Base-by-base conservation (phyloP, 2,329 filamentous ascomycete species). In the Aspergillus quadrilineatus region DNA sequence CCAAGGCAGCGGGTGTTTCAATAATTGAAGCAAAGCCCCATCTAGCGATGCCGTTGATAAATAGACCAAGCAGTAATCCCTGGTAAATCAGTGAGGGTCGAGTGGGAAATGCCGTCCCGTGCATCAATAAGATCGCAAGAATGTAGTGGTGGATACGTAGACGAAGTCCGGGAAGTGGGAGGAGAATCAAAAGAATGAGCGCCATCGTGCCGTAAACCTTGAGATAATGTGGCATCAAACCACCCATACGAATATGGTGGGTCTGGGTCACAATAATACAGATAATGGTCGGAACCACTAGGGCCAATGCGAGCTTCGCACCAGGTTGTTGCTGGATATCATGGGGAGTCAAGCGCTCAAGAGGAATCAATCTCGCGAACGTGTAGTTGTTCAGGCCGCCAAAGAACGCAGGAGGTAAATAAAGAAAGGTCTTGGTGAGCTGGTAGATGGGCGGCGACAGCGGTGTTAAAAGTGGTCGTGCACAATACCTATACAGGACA, bases 111-210 rank as follows among this genome's bases (percentile, higher is more conserved):
- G 85, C 87, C 0, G 94, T 97, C 0, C 92, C 94, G 0, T 92
- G 91, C 4, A 97, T 82, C 0, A 99, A 82, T 0, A 97, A 79
- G 12, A 99, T 82, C 1, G 88, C 92, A 4, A 97, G 80, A 62
- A 97, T 90, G 70, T 97, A 99, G 73, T 99, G 94, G 70, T 99
- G 94, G 55, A 99, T 92, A 34, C 94, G 87, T 49, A 99, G 81
- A 60, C 86, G 89, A 50, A 96, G 84, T 6, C 86, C 84, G 0
- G 93, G 93, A 5, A 96, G 75, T 1, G 83, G 77, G 10, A 96
- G 79, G 34, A 89, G 82, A 49, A 92, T 75, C 30, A 94, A 68
- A 36, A 97, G 84, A n/a, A 79, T 80, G 2, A 78, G 69, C 1
- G 85, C 76, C 61, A 96, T 84, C 4, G 89, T 77, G 22, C 80